Evolutionary conservation across 805 yeast genomes (phyloP), one percentile per base, ranked within the genome.

Genomic region (Candida boidinii): DNA sequence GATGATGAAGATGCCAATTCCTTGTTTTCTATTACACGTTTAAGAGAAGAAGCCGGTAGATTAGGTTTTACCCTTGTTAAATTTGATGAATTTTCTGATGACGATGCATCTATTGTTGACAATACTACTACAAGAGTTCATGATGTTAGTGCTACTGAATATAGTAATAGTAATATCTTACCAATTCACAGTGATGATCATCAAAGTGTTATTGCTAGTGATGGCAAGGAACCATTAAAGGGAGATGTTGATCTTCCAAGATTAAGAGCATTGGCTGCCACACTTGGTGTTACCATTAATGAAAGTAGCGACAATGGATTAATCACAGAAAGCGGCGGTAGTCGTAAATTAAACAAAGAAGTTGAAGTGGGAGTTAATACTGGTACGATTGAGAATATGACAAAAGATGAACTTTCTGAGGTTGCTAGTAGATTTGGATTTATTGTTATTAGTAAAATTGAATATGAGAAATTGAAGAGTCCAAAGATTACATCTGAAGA

Each of bases 11-110:
- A 33, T 23, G 21, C 21, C 9, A 19, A 19, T 9, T 22, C 26
- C 3, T 14, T 33, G 4, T 32, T 47, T 31, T 46, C 41, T n/a
- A 44, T 44, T 5, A 18, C 51, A 2, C 56, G 52, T 12, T 33
- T 66, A 14, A 48, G 52, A 28, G 43, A 45, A 14, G 45, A 49
- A 28, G 70, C 70, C 3, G 44, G 46, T 13, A 49, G 46, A 9
- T 45, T 60, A 19, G 62, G 64, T 9, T 48, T 54, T 44, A 49
- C 44, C 16, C 37, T 68, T 24, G 53, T 62, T 12, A 55, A 66
- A 15, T 11, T 50, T 22, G 36, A 36, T 10, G 45, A 44, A 3
- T 14, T 30, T 7, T 38, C 36, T 21, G 51, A 41, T 13, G 48
- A 44, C 25, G 43, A 34, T n/a, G 44, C 55, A 10, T 43, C 51